These are phyloP conservation scores for Fusarium torreyae DNA, from an alignment of 2,329 filamentous ascomycete genomes.

Conservation along the genomic window DNA sequence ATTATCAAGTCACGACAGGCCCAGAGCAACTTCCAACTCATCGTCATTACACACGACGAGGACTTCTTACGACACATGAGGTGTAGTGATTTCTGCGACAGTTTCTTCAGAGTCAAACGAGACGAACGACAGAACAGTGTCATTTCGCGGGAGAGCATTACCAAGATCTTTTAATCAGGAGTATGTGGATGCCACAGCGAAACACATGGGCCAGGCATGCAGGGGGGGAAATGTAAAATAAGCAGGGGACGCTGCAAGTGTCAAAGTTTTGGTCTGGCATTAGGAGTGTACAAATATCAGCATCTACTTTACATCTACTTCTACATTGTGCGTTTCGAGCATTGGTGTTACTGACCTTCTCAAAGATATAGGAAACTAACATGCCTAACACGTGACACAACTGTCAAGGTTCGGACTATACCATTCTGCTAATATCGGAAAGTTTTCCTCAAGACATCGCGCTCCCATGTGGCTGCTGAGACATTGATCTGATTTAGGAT, in stretches of 20 bases:
- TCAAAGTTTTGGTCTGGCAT: constrained; percentile 5
- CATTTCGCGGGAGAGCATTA: constrained; percentile 80
- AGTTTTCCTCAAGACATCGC: not conserved
- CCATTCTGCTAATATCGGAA: not conserved
- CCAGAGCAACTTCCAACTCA: constrained; percentile 96
- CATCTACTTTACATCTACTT: not conserved
- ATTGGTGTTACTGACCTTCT: not conserved
- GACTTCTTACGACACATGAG: constrained; percentile 95
- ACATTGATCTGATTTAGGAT: not conserved
- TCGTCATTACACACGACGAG: constrained; percentile 99
- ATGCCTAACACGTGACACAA: not conserved
- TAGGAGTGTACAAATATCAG: constrained; percentile 21
- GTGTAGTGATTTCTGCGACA: constrained; percentile 92
- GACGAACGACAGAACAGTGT: constrained; percentile 89
- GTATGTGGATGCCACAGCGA: not conserved
- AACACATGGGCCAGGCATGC: not conserved
- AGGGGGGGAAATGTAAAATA: constrained; percentile 16
- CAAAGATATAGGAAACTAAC: not conserved
- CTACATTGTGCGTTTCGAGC: not conserved
- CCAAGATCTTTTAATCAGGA: constrained; percentile 59
- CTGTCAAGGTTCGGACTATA: not conserved
- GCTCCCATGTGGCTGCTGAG: constrained; percentile 6
- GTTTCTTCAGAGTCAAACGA: constrained; percentile 88
- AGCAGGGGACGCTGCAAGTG: constrained; percentile 5
- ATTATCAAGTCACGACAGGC: constrained; percentile 88